These are phyloP conservation scores for Laguncularia racemosa DNA, from an alignment of 345 rosid genomes.

Conservation along the genomic window DNA sequence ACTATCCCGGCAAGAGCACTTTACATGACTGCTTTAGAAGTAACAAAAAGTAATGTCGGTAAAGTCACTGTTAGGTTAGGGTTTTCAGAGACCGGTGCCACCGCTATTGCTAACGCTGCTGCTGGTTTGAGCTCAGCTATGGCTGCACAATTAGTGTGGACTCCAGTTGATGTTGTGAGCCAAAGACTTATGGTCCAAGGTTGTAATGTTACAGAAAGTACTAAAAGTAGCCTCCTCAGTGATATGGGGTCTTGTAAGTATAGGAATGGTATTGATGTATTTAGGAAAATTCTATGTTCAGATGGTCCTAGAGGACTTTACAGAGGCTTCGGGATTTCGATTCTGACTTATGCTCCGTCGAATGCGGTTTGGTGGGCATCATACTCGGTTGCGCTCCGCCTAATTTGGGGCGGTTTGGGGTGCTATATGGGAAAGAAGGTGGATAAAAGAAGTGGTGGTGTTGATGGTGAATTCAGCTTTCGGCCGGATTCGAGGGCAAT, in stretches of 20 bases:
- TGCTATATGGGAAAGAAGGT: constrained; percentile 19
- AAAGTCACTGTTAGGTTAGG: constrained; percentile 68
- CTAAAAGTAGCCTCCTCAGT: constrained; percentile 23
- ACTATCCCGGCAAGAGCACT: constrained; percentile 91
- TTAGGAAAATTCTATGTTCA: constrained; percentile 52
- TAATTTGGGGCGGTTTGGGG: constrained; percentile 51
- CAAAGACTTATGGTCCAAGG: constrained; percentile 94
- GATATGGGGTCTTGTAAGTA: constrained; percentile 31
- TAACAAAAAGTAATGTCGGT: constrained; percentile 74
- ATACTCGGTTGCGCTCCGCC: constrained; percentile 67
- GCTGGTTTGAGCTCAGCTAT: constrained; percentile 83
- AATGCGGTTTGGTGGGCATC: constrained; percentile 98
- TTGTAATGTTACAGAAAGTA: constrained; percentile 10
- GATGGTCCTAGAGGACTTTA: constrained; percentile 85
- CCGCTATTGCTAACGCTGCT: constrained; percentile 67
- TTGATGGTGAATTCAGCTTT: constrained; percentile 8
- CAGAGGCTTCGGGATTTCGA: constrained; percentile 91
- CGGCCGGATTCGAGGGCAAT: constrained; percentile 33
- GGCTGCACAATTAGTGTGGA: constrained; percentile 93
- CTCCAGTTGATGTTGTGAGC: constrained; percentile 86
- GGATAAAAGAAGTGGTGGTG: constrained; percentile 8
- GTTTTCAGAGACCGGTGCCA: constrained; percentile 55
- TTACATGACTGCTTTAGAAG: constrained; percentile 84
- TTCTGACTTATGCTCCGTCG: constrained; percentile 90
- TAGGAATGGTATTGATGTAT: constrained; percentile 72